Evolutionary conservation across 2,329 filamentous ascomycete genomes (phyloP).

Genomic region (Paracorniculantispora psalliotae): DNA sequence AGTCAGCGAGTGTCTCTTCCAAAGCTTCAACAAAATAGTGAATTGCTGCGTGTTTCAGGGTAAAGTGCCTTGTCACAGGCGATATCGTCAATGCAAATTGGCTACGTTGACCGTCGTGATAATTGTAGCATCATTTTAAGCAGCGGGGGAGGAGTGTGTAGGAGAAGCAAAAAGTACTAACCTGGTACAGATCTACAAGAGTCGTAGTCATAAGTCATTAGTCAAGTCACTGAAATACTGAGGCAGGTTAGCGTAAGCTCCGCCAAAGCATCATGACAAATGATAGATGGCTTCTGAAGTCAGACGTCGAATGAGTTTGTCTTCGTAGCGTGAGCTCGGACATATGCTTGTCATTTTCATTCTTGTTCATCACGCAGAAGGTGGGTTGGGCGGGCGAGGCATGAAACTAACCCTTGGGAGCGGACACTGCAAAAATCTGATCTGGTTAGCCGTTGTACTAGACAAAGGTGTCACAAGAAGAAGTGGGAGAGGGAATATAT

Average conservation of each 20-base stretch:
- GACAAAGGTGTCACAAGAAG: constrained; percentile 20
- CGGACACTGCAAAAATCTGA: constrained; percentile 22
- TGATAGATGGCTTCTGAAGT: constrained; percentile 6
- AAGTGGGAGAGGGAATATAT: constrained; percentile 21
- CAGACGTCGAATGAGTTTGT: constrained; percentile 30
- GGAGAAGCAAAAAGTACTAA: constrained; percentile 22
- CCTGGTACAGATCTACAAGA: constrained; percentile 14
- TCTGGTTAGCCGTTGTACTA: constrained; percentile 6
- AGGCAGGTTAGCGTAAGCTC: constrained; percentile 1
- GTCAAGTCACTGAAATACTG: neutral
- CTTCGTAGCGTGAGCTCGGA: constrained; percentile 64
- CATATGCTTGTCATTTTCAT: constrained; percentile 94
- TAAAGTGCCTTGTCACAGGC: constrained; percentile 42
- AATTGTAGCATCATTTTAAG: constrained; percentile 37
- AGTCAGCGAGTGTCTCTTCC: constrained; percentile 3
- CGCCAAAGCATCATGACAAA: neutral
- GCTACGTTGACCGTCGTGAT: constrained; percentile 47
- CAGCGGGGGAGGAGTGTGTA: neutral
- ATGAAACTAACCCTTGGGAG: constrained; percentile 14
- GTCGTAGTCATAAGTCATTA: neutral
- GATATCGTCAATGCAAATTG: constrained; percentile 41
- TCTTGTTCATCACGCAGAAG: constrained; percentile 72
- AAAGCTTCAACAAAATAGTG: neutral
- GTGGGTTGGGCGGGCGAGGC: neutral
- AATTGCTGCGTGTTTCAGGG: constrained; percentile 20